phyloP scores from a whole-genome alignment of 139 green algal genomes.

The Micractinium conductrix region DNA sequence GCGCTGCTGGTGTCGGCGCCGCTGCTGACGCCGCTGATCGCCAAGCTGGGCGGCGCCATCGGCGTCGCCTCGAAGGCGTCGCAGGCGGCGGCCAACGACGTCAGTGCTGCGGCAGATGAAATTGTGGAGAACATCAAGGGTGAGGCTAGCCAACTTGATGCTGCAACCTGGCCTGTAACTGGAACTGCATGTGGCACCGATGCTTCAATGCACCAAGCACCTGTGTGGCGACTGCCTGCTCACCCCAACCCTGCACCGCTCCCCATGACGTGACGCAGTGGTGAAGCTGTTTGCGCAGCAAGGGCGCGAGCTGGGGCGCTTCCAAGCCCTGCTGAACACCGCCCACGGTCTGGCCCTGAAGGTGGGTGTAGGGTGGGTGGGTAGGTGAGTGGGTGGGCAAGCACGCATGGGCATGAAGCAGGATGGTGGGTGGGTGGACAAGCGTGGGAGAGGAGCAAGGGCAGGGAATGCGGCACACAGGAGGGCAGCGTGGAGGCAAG shows the following conservation, averaged over 20 bases:
- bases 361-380: background rate
- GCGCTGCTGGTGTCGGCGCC: conserved; percentile 40
- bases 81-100: conserved; percentile 13
- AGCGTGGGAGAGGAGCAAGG: too few relatives aligned
- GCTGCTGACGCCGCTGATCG: conserved; percentile 39
- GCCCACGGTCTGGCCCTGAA: conserved; percentile 7
- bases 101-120: conserved; percentile 31
- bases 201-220: too few relatives aligned
- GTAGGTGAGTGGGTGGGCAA: background rate
- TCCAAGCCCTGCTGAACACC: conserved; percentile 22
- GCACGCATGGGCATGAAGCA: too few relatives aligned
- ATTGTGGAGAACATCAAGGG: conserved; percentile 47
- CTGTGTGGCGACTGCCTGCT: too few relatives aligned
- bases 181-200: too few relatives aligned
- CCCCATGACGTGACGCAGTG: too few relatives aligned
- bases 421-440: too few relatives aligned
- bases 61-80: conserved; percentile 10
- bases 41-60: conserved; percentile 13
- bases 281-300: conserved; percentile 44
- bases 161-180: too few relatives aligned
- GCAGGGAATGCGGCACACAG: too few relatives aligned
- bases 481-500: background rate
- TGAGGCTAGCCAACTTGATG: too few relatives aligned
- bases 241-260: too few relatives aligned
- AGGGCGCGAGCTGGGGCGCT: conserved; percentile 29